Conservation (phyloP, 2,329 filamentous ascomycete species). For the Calycina herbarum region DNA sequence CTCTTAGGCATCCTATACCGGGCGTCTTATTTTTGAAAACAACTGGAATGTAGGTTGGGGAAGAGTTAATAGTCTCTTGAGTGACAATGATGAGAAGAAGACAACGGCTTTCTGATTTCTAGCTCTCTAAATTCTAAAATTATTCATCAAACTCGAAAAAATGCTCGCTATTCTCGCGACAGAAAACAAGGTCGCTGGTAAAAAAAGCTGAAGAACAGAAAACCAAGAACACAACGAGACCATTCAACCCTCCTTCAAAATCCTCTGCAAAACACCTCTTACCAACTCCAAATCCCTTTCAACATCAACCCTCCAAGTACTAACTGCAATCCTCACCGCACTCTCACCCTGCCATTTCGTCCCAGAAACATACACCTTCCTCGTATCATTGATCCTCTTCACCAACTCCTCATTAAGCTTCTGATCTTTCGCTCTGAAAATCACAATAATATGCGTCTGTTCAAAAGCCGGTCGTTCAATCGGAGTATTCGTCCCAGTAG, state of each 20-base stretch:
- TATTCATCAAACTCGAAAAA: too few relatives aligned
- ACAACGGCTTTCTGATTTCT: too few relatives aligned
- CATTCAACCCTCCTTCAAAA: conserved; percentile 8
- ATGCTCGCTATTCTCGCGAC: too few relatives aligned
- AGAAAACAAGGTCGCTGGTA: too few relatives aligned
- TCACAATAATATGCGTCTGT: conserved; percentile 59
- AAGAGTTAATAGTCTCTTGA: too few relatives aligned
- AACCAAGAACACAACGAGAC: too few relatives aligned
- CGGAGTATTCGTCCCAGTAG: conserved; percentile 44
- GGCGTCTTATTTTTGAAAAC: too few relatives aligned
- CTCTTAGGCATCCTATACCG: too few relatives aligned
- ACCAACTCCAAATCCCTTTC: conserved; percentile 67
- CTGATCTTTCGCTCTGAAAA: conserved; percentile 72
- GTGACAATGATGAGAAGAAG: too few relatives aligned
- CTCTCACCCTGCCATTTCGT: conserved; percentile 73
- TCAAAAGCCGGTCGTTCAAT: conserved; percentile 14
- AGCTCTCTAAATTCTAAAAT: too few relatives aligned
- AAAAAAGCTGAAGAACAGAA: too few relatives aligned
- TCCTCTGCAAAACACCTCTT: conserved; percentile 54
- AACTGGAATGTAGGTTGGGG: too few relatives aligned
- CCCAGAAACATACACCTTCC: conserved; percentile 79
- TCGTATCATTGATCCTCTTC: conserved; percentile 68
- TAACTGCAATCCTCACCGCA: conserved; percentile 81
- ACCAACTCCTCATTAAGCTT: conserved; percentile 66
- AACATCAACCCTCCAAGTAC: conserved; percentile 78